Conservation (phyloP, 306 rosid species). For the Lupinus albus region DNA sequence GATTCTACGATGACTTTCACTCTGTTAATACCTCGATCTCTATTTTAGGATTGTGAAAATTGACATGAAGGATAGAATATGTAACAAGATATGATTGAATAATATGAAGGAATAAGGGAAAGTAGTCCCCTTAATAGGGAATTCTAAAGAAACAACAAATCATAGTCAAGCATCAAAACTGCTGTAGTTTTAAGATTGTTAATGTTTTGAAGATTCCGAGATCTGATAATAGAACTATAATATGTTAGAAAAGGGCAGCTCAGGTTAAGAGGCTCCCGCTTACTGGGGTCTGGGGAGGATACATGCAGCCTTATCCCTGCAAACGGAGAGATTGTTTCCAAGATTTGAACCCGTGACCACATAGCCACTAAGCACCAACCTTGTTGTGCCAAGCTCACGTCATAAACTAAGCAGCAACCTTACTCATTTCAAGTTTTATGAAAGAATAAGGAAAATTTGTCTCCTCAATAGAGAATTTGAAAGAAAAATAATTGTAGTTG, state of each 20-base stretch:
- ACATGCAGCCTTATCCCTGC: too few species aligned
- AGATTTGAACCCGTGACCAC: too few species aligned
- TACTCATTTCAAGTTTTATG: too few species aligned
- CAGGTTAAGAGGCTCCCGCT: too few species aligned
- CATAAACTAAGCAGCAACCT: too few species aligned
- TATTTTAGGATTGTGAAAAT: not conserved
- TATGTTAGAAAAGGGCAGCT: too few species aligned
- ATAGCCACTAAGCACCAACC: too few species aligned
- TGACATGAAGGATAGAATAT: not conserved
- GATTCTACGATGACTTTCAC: constrained; percentile 15
- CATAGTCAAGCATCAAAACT: not conserved
- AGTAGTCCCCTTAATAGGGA: constrained; percentile 1
- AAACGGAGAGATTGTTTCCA: too few species aligned
- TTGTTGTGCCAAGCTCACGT: too few species aligned
- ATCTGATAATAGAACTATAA: not conserved
- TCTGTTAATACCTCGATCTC: not conserved
- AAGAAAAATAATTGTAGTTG: not conserved
- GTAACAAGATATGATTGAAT: constrained; percentile 14
- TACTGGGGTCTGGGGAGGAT: too few species aligned
- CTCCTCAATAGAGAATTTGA: constrained; percentile 1
- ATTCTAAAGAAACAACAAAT: not conserved
- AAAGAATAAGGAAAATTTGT: not conserved
- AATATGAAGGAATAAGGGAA: not conserved
- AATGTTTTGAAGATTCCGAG: constrained; percentile 19
- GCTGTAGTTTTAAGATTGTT: constrained; percentile 23